These are phyloP conservation scores for Fusarium palustre DNA, from an alignment of 2,329 filamentous ascomycete species.

Conservation along the genomic window DNA sequence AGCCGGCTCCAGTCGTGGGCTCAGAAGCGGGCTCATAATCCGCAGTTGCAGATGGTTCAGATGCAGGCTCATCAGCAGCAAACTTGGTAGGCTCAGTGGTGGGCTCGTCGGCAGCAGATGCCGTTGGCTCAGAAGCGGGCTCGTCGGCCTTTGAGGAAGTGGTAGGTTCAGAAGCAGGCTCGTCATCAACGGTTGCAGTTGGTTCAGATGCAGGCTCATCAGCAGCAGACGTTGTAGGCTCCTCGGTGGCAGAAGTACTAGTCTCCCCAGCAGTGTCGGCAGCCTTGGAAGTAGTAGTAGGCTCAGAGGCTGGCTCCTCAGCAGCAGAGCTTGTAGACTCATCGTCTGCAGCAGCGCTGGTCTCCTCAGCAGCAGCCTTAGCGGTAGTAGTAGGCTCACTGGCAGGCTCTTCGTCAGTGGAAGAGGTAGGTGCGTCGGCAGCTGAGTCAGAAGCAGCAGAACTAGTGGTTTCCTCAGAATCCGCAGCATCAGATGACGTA, in stretches of 20 bases:
- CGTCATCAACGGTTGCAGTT: neutral
- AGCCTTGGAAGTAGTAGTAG: neutral
- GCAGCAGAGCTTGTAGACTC: too few species aligned
- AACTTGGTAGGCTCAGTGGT: neutral
- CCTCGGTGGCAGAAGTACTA: neutral
- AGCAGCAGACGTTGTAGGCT: neutral
- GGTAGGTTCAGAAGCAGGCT: neutral
- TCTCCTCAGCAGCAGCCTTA: neutral
- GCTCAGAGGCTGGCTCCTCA: neutral
- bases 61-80: neutral
- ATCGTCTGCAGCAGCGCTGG: neutral
- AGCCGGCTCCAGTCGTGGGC: neutral
- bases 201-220: neutral
- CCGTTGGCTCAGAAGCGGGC: too few species aligned
- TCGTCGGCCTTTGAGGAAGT: too few species aligned
- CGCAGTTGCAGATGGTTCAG: neutral
- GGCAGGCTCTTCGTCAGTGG: neutral
- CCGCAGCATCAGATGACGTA: neutral
- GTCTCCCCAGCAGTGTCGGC: neutral
- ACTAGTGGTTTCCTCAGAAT: neutral
- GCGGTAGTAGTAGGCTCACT: neutral
- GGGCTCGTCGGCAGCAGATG: too few species aligned
- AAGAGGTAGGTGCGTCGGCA: neutral
- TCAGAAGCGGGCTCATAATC: neutral
- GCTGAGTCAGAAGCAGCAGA: neutral